Percentiles rank a stretch among this genome's conserved stretches.
Evolutionary conservation across 179 eudicot genomes (phyloP).

Genomic region (Nepenthes alata): DNA sequence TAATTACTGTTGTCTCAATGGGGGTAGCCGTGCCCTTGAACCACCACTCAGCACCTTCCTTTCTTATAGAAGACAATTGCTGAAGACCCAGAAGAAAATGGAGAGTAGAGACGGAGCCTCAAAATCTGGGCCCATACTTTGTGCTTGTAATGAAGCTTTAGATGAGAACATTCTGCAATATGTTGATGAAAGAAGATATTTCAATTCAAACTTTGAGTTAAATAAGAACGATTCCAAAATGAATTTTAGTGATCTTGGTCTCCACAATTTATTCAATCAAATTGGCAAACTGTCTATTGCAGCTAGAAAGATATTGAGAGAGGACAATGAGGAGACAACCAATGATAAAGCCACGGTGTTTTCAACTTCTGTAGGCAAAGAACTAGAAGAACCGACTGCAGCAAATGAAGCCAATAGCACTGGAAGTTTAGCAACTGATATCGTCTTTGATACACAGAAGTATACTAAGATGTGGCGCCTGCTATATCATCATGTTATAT

Average conservation of each 20-base stretch:
- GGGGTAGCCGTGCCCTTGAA: constrained; percentile 33
- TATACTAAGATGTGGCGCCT: constrained; percentile 68
- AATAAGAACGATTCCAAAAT: constrained; percentile 3
- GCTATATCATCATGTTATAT: constrained; percentile 51
- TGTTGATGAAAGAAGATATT: constrained; percentile 5
- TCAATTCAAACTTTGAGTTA: constrained; percentile 6
- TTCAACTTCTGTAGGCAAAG: too few species aligned
- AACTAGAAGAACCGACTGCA: constrained; percentile 2
- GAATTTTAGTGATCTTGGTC: background rate
- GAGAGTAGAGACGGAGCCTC: constrained; percentile 5
- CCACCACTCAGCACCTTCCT: constrained; percentile 38
- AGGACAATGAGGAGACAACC: too few species aligned
- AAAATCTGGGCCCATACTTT: constrained; percentile 14
- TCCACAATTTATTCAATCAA: background rate
- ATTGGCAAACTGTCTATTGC: background rate
- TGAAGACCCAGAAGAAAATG: constrained; percentile 35
- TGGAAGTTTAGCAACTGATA: constrained; percentile 12
- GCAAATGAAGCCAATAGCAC: constrained; percentile 13
- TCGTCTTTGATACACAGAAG: constrained; percentile 33
- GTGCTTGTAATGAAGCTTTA: constrained; percentile 11
- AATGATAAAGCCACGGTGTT: too few species aligned
- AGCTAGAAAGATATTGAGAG: background rate
- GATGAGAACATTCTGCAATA: constrained; percentile 7
- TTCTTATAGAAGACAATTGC: constrained; percentile 31
- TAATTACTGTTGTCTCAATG: constrained; percentile 72